phyloP scores from a whole-genome alignment of 2,329 filamentous ascomycete species.

The Blastomyces silverae region DNA sequence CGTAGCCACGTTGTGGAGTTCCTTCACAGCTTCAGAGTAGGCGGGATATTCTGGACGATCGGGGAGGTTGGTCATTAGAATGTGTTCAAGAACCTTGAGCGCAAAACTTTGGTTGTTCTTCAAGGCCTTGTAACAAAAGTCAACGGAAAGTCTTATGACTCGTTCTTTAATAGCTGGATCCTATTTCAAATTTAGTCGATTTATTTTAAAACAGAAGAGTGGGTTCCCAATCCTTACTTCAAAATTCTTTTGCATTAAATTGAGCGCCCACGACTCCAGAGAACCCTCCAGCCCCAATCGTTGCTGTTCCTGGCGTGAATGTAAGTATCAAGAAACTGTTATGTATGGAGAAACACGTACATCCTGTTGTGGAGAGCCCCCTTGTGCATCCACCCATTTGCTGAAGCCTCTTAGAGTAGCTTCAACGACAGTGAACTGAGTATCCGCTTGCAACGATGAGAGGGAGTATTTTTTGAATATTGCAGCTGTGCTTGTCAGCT shows the following conservation, averaged over 20 bases:
- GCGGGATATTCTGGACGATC: constrained; percentile 62
- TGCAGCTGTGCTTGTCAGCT: constrained; percentile 26
- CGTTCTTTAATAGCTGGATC: constrained; percentile 80
- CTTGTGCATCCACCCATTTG: constrained; percentile 61
- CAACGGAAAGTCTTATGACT: constrained; percentile 72
- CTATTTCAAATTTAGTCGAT: constrained; percentile 28
- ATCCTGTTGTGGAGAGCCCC: constrained; percentile 47
- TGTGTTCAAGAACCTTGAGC: constrained; percentile 82
- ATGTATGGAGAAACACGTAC: constrained; percentile 26
- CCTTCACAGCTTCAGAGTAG: constrained; percentile 84
- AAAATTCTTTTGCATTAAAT: constrained; percentile 37
- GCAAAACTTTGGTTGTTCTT: constrained; percentile 74
- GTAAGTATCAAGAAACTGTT: constrained; percentile 8
- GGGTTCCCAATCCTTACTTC: constrained; percentile 27
- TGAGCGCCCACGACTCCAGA: constrained; percentile 39
- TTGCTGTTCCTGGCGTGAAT: constrained; percentile 31
- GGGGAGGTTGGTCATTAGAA: constrained; percentile 73
- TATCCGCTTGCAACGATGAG: constrained; percentile 64
- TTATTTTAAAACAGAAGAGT: neutral
- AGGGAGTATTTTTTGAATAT: constrained; percentile 39
- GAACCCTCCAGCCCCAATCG: constrained; percentile 35
- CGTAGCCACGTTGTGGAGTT: constrained; percentile 76
- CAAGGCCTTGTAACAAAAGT: constrained; percentile 73
- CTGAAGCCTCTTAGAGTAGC: constrained; percentile 81
- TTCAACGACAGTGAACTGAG: constrained; percentile 83